Evolutionary conservation across 495 filamentous ascomycete genomes (phyloP).

Genomic region (Penicillium lagena): DNA sequence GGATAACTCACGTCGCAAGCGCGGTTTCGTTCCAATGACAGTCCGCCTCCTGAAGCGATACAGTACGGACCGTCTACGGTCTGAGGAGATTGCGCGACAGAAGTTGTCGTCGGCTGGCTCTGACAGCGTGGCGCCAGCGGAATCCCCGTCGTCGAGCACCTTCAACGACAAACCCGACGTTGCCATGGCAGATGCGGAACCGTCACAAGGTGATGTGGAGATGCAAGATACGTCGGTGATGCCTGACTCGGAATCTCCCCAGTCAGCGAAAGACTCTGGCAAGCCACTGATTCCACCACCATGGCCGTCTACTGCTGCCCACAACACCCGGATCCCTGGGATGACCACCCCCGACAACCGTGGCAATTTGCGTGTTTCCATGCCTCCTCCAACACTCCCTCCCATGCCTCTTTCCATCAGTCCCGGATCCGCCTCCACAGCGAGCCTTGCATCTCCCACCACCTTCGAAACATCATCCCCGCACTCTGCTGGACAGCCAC

Average conservation of each 20-base stretch:
- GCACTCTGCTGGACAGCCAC: constrained; percentile 6
- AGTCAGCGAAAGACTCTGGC: constrained; percentile 12
- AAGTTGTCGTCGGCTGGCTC: constrained; percentile 15
- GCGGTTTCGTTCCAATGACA: constrained; percentile 29
- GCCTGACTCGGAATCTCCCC: constrained; percentile 7
- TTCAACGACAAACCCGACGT: constrained; percentile 2
- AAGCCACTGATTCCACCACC: constrained; percentile 27
- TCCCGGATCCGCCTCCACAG: constrained; percentile 25
- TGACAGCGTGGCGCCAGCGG: constrained; percentile 4
- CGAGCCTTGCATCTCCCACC: constrained; percentile 27
- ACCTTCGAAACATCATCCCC: constrained; percentile 22
- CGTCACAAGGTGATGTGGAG: constrained; percentile 4
- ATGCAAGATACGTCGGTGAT: constrained; percentile 5
- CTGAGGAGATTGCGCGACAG: constrained; percentile 20
- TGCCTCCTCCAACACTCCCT: constrained; percentile 25
- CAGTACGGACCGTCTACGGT: constrained; percentile 31
- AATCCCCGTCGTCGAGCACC: constrained; percentile 1
- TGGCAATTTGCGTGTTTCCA: constrained; percentile 30
- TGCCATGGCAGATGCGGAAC: constrained; percentile 3
- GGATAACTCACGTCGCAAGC: constrained; percentile 6
- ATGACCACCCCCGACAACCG: constrained; percentile 15
- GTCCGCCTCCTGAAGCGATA: constrained; percentile 40
- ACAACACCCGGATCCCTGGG: constrained; percentile 27
- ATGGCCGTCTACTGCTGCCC: constrained; percentile 34
- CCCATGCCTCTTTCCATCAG: constrained; percentile 18